Evolutionary conservation across 2,329 filamentous ascomycete species (phyloP), one percentile per base, ranked within the genome.

Genomic region (Alternaria infectoria): DNA sequence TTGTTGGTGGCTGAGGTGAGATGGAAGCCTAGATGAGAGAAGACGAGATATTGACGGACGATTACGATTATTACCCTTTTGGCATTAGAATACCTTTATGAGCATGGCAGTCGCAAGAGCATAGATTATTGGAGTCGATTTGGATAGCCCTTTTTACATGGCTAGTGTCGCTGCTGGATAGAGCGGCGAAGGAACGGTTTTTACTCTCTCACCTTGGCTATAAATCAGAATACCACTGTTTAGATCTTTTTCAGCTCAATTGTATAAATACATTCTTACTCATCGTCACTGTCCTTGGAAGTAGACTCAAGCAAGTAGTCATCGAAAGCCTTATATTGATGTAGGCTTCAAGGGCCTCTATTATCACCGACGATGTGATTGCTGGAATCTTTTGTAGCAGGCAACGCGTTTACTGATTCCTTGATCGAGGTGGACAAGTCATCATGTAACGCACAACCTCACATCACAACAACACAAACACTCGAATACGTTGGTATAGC

Each of bases 1-100:
- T 78, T 23, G 5, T 63, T 77, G 25, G 75, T 72, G 46, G 74
- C 72, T 8, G 75, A 79, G 49, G 69, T 50, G 19, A 26, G 23
- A 26, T 12, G 7, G 44, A 23, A 9, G 26, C 10, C 13, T 17
- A 40, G 36, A 40, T 36, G 25, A 50, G 15, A 54, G 13, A 32
- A 19, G 51, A 26, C 21, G 15, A 15, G 32, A 3, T 10, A 26
- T 25, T 15, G 51, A 43, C 13, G 51, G 5, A 32, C 3, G 26
- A 51, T 30, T 32, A 7, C 21, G 19, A 23, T 36, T 12, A 36
- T 51, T 30, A 32, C 13, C 49, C 21, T 36, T 51, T 51, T 51
- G 28, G 49, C 49, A 51, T 51, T 36, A 51, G 28, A 51, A 51
- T 40, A 40, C 36, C 36, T 30, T 51, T 51, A 51, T 15, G 19